A percentile compares a stretch with the other conserved stretches of the same genome.
phyloP scores from a whole-genome alignment of 352 stramenopile species.

The Phytopythium helicoides region DNA sequence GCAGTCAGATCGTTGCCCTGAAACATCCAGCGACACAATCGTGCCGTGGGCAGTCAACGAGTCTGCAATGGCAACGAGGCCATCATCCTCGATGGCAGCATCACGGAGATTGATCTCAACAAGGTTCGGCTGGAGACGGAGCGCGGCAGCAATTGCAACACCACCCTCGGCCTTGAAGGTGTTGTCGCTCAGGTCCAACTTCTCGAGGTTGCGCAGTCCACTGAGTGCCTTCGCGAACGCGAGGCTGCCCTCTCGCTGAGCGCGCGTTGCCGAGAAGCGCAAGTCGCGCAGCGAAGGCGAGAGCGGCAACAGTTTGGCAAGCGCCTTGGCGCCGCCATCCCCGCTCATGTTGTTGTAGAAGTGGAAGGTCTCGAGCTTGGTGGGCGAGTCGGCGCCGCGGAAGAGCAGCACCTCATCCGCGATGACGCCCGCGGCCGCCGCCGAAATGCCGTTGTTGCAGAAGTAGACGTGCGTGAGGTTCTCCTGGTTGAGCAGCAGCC shows the following conservation, averaged over 20 bases:
- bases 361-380: constrained; percentile 91
- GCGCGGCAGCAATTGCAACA: constrained; percentile 80
- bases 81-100: constrained; percentile 89
- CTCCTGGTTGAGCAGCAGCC: constrained; percentile 74
- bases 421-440: constrained; percentile 83
- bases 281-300: constrained; percentile 87
- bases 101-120: constrained; percentile 90
- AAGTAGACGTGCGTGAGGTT: constrained; percentile 88
- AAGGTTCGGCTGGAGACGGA: constrained; percentile 68
- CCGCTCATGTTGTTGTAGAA: constrained; percentile 99
- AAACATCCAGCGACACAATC: constrained; percentile 88
- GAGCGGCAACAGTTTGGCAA: constrained; percentile 85
- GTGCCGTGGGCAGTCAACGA: constrained; percentile 38
- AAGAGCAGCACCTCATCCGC: constrained; percentile 88
- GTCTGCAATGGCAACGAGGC: constrained; percentile 78
- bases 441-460: constrained; percentile 95
- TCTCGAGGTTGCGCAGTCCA: constrained; percentile 67
- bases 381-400: constrained; percentile 54
- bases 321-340: constrained; percentile 86
- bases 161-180: constrained; percentile 89
- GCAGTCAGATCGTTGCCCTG: constrained; percentile 91
- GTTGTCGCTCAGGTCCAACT: constrained; percentile 94
- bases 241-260: constrained; percentile 81
- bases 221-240: constrained; percentile 82
- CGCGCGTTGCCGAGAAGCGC: constrained; percentile 92